Base-by-base conservation (phyloP, 129 eudicot species). In the Erigeron canadensis region DNA sequence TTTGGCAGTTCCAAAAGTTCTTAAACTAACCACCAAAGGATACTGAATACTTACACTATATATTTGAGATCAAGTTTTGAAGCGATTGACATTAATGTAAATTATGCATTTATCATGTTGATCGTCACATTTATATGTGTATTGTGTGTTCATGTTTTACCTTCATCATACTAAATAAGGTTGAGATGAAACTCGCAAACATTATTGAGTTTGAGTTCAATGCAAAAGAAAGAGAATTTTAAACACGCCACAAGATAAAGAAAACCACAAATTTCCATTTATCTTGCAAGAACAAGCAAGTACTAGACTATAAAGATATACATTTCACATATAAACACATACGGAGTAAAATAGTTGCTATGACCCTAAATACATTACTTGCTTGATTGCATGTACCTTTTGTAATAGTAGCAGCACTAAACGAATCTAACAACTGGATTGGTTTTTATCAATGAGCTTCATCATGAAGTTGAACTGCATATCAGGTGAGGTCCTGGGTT, bases 391-490 rank as follows among this genome's bases (percentile, higher is more conserved):
- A 45, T 19, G 43, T 63, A 63, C 71, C 71, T 63, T 63, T 50
- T 23, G 19, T 37, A 76, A 45, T 17, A 68, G 47, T 38, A 46
- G 18, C 38, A 40, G 80, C 47, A 61, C 22, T 39, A 22, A 56
- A 69, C 17, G 10, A 7, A 68, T 39, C 75, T 76, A 80, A 43
- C 66, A 55, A 67, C 38, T 67, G 41, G 60, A 34, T 34, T 38
- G 68, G 63, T 74, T 65, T 42, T 72, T 84, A 65, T 78, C 68
- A 12, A 85, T 73, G 43, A 87, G 90, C 82, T 94, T 94, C 95
- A 94, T 85, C 98, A 94, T 89, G 84, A 94, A 89, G 78, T 65
- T 76, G 82, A 94, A 94, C 70, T 84, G 83, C 72, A 89, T 74
- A 55, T 89, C 97, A 1, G 87, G 85, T 15, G 90, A 65, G 9